Conservation (phyloP, 495 filamentous ascomycete species). For the Neurospora sp. region DNA sequence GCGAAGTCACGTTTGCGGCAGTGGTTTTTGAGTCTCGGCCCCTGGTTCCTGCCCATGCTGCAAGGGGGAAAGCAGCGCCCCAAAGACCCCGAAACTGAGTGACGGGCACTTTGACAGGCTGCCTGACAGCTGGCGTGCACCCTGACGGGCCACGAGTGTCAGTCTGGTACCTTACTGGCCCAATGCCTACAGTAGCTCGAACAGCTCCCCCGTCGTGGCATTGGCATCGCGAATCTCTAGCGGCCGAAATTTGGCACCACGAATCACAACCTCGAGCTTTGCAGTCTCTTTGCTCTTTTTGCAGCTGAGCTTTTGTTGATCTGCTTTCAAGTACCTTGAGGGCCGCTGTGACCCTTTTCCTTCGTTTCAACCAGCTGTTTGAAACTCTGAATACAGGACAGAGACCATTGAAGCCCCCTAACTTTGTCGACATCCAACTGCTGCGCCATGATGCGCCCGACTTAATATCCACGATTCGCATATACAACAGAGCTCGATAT, state of each 20-base stretch:
- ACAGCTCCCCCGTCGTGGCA: background rate
- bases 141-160: background rate
- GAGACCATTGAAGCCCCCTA: background rate
- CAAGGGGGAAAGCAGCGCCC: background rate
- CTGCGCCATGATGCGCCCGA: conserved; percentile 8
- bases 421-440: background rate
- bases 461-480: background rate
- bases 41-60: background rate
- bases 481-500: background rate
- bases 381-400: background rate
- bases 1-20: conserved; percentile 19
- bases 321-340: background rate
- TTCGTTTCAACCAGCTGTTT: background rate
- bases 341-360: background rate
- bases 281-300: background rate
- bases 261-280: background rate
- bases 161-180: background rate
- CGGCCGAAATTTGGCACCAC: background rate
- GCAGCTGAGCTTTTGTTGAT: background rate
- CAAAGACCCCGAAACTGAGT: background rate
- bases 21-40: conserved; percentile 4
- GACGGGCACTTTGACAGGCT: background rate
- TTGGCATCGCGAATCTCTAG: background rate
- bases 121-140: background rate
- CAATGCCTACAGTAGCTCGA: background rate